phyloP scores from a whole-genome alignment of 176 grass and related monocot genomes.

The Rhynchospora breviuscula region DNA sequence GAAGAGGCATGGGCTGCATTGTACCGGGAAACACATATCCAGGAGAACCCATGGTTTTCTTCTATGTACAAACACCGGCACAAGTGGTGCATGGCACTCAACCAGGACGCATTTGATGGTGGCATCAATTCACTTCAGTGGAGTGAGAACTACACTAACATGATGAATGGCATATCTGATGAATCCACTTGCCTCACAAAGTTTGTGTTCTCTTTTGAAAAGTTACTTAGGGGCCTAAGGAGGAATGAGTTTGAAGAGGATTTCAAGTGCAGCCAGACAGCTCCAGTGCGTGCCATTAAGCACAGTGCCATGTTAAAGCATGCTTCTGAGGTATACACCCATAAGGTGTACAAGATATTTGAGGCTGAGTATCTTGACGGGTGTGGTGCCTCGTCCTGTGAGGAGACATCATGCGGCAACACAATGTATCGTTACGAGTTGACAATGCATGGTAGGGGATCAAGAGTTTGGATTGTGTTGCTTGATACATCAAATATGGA shows the following conservation, averaged over 20 bases:
- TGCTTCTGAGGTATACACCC: conserved; percentile 60
- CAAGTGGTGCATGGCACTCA: conserved; percentile 75
- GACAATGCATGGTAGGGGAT: conserved; percentile 74
- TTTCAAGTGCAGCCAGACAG: conserved; percentile 73
- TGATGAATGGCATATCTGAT: conserved; percentile 67
- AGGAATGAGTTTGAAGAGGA: conserved; percentile 79
- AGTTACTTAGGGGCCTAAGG: conserved; percentile 49
- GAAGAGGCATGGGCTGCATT: conserved; percentile 57
- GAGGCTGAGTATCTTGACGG: conserved; percentile 77
- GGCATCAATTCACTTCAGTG: conserved; percentile 72
- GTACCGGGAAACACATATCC: conserved; percentile 45
- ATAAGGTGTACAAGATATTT: conserved; percentile 81
- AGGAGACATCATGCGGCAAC: conserved; percentile 49
- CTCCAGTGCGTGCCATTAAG: conserved; percentile 72
- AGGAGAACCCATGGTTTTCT: conserved; percentile 59
- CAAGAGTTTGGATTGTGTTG: conserved; percentile 55
- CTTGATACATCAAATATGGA: conserved; percentile 70
- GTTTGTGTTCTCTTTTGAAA: conserved; percentile 67
- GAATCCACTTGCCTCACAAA: conserved; percentile 64
- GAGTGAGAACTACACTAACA: conserved; percentile 66
- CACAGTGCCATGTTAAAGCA: conserved; percentile 76
- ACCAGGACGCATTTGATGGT: conserved; percentile 77
- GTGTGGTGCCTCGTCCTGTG: conserved; percentile 63
- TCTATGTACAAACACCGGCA: conserved; percentile 47
- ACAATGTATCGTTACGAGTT: conserved; percentile 62